Evolutionary conservation across 495 filamentous ascomycete species (phyloP), one percentile per base, ranked within the genome.

Genomic region (Parathielavia hyrcaniae): DNA sequence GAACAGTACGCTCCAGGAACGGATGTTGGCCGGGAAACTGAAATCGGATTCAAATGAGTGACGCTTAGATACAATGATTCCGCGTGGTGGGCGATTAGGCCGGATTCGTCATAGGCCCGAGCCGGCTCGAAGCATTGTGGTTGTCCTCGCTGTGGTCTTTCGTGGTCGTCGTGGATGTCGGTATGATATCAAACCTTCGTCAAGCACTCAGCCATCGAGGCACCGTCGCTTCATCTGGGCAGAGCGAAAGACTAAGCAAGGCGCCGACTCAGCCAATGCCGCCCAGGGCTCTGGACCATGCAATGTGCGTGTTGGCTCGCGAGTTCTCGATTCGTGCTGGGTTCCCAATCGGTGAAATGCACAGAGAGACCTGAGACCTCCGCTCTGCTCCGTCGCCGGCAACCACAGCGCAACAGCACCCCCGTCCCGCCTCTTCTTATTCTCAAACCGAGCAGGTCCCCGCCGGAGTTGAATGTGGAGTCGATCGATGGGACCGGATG

Each of bases 91-190:
- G 53, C 41, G 10, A 49, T 60, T 57, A 61, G 51, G 50, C 57
- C 16, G 26, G 35, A 46, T 35, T 62, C 65, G 71, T 75, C 69
- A 72, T 73, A 70, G 69, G 65, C 67, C 66, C 30, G 13, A 44
- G 35, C 57, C 49, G 14, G 40, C 23, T 70, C 58, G 73, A 62
- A 69, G 66, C 73, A 70, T 70, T 61, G 67, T 66, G 55, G 65
- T 30, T 36, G 47, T 36, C 5, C 5, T 40, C 4, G 36, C 19
- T 1, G 48, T 51, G 13, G 40, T 70, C 65, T 69, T 65, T 62
- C n/a, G n/a, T n/a, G n/a, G 66, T 62, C 55, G 64, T 39, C 19
- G 48, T 45, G n/a, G 51, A n/a, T 22, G 40, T 10, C 4, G 48
- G 23, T 8, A 16, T 30, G 17, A 38, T 41, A 14, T 17, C 40